Conservation (phyloP, 495 filamentous ascomycete species). For the Neurospora sp. region DNA sequence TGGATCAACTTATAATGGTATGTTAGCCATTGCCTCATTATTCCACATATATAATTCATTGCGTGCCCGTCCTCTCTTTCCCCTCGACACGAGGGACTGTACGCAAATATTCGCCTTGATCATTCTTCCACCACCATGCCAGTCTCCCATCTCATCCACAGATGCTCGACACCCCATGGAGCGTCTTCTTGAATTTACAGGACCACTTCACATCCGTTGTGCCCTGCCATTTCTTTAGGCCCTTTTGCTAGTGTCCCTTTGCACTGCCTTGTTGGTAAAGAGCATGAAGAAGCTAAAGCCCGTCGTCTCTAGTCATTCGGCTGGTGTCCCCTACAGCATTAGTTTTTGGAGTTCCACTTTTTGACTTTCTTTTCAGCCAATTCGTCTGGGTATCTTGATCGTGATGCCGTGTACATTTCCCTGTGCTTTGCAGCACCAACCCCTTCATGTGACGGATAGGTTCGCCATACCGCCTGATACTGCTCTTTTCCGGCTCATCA, state of each 20-base stretch:
- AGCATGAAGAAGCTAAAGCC: neutral
- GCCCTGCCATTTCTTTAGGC: neutral
- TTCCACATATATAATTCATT: neutral
- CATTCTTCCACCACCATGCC: neutral
- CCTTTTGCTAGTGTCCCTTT: neutral
- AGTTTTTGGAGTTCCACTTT: neutral
- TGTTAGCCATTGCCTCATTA: neutral
- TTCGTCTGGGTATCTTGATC: neutral
- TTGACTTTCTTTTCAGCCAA: neutral
- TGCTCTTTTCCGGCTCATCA: neutral
- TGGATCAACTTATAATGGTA: neutral
- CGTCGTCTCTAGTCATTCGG: neutral
- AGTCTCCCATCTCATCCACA: neutral
- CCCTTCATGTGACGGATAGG: neutral
- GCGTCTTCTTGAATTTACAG: neutral
- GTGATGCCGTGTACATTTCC: neutral
- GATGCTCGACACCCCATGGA: neutral
- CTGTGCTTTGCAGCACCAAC: neutral
- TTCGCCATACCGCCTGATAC: neutral
- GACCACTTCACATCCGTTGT: neutral
- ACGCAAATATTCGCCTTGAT: neutral
- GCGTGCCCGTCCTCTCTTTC: neutral
- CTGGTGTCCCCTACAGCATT: neutral
- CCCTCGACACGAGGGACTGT: neutral
- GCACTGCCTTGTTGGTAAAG: neutral